Base-by-base conservation (phyloP, 345 rosid species). In the Citrus inodora region DNA sequence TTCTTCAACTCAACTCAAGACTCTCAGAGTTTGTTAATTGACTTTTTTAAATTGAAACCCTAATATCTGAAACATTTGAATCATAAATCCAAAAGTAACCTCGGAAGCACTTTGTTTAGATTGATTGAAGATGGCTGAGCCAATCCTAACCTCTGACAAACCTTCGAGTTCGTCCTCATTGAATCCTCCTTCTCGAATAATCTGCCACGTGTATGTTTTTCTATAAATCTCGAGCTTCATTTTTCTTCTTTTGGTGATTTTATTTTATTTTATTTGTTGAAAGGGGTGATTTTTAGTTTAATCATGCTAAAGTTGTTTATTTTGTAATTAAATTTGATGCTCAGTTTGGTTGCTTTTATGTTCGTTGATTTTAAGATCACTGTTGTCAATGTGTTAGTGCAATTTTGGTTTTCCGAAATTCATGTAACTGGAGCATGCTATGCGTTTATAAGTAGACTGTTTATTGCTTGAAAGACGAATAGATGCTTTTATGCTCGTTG, bases 121-220 rank as follows among this genome's bases (percentile, higher is more conserved):
- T 11, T 21, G 21, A 70, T 51, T 21, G 32, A 37, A 25, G 70
- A 82, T 79, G 89, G 85, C 78, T 56, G 88, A 83, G 60, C 79
- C 86, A 28, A 75, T 89, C 32, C 75, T 78, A 22, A 72, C 88
- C 21, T 80, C 91, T 42, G 89, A 84, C 59, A 82, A 75, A 32
- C 63, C 82, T 48, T 80, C 90, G 68, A 80, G 67, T 80, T 70
- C 92, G 30, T 90, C 97, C 11, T 81, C 87, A 1, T 82, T 92
- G 66, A 76, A 90, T 84, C 92, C 89, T 70, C 85, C 92, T 9
- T 70, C 89, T 5, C 85, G 93, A 37, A 83, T 71, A 7, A 85
- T 96, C 78, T 94, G 99, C 88, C 94, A 88, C 55, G 99, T 94
- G 80, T 94, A 85, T 24, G 88, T 76, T 62, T 79, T 72, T 75